A percentile compares a stretch with the other conserved stretches of the same genome.
phyloP scores from a whole-genome alignment of 2,329 filamentous ascomycete species.

The Alternaria sp. region DNA sequence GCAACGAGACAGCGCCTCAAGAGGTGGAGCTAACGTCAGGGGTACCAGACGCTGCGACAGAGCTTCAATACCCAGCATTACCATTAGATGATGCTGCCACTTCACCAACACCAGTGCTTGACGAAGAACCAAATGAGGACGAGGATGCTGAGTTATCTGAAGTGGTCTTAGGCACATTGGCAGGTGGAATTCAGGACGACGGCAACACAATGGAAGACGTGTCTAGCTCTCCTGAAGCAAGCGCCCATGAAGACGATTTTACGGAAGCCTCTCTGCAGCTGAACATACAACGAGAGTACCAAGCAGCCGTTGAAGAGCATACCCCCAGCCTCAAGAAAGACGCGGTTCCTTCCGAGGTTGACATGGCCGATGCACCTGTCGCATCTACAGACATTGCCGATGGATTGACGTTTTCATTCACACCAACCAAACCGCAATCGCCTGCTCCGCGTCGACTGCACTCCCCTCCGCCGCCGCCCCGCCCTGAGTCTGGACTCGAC shows the following conservation, averaged over 20 bases:
- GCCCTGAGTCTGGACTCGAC: constrained; percentile 32
- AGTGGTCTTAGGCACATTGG: background rate
- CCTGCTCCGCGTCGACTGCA: constrained; percentile 36
- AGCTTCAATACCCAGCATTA: constrained; percentile 25
- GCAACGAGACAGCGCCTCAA: background rate
- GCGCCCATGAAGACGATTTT: constrained; percentile 29
- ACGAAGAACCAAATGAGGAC: constrained; percentile 9
- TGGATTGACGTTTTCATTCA: constrained; percentile 40
- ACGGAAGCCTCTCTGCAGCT: constrained; percentile 46
- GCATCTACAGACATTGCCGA: constrained; percentile 36
- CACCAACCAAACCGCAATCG: constrained; percentile 22
- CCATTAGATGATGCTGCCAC: constrained; percentile 2
- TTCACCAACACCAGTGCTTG: background rate
- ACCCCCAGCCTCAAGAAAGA: background rate
- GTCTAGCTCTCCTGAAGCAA: background rate
- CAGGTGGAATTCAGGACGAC: background rate
- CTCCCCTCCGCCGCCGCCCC: constrained; percentile 42
- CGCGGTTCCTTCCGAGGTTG: background rate
- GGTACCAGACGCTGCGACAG: background rate
- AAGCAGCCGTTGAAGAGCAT: constrained; percentile 11
- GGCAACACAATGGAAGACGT: background rate
- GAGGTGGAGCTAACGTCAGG: background rate
- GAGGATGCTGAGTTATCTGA: constrained; percentile 13
- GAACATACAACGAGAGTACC: constrained; percentile 37
- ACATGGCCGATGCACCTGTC: background rate